phyloP scores from a whole-genome alignment of 306 rosid genomes.

The Coriaria nepalensis region DNA sequence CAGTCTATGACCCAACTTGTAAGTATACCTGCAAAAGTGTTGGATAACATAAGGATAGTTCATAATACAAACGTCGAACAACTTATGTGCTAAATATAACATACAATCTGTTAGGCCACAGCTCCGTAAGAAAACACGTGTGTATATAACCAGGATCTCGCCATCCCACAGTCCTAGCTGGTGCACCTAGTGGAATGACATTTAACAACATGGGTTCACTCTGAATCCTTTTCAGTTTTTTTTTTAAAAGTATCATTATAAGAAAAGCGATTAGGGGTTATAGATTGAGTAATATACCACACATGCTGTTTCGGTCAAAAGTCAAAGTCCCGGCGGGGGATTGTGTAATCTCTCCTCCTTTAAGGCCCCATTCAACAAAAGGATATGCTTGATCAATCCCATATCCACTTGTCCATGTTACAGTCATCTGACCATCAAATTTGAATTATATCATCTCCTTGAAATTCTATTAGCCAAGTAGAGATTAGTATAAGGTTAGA shows the following conservation, averaged over 20 bases:
- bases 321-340: constrained; percentile 77
- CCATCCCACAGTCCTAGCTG: constrained; percentile 92
- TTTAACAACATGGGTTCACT: background rate
- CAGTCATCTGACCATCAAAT: constrained; percentile 47
- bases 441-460: constrained; percentile 7
- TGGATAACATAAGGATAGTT: no score
- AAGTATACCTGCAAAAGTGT: constrained; percentile 36
- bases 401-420: constrained; percentile 98
- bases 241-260: no score
- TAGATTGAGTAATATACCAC: constrained; percentile 41
- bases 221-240: no score
- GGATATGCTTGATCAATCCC: constrained; percentile 58
- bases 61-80: constrained; percentile 9
- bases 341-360: constrained; percentile 35
- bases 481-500: constrained; percentile 5
- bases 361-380: constrained; percentile 75
- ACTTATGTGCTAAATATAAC: constrained; percentile 9
- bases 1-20: constrained; percentile 71
- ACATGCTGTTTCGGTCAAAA: constrained; percentile 63
- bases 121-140: constrained; percentile 64
- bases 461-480: background rate
- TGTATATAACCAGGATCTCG: constrained; percentile 87
- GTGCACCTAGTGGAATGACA: constrained; percentile 42
- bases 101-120: constrained; percentile 80
- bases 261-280: background rate